Percentiles rank a stretch among this genome's conserved stretches.
phyloP scores from a whole-genome alignment of 371 early-diverging fungal genomes.

The Gilbertella persicaria region DNA sequence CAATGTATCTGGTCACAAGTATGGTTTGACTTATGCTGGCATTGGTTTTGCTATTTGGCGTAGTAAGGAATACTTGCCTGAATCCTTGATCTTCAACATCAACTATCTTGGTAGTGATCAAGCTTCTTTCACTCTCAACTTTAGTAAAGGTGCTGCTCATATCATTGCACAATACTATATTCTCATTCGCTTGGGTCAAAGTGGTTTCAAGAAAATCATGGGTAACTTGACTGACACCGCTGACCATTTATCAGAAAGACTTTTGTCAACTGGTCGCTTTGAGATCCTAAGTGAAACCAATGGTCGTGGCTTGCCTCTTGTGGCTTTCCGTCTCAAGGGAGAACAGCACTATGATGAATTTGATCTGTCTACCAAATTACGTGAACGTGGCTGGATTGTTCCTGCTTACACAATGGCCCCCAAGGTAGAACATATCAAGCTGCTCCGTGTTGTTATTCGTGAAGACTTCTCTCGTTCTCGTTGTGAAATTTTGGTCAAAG shows the following conservation, averaged over 20 bases:
- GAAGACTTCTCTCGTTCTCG: constrained; percentile 54
- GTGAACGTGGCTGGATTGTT: constrained; percentile 64
- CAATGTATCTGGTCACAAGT: constrained; percentile 79
- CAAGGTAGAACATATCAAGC: constrained; percentile 45
- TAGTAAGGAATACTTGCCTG: constrained; percentile 57
- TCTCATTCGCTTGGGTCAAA: constrained; percentile 62
- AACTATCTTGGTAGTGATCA: constrained; percentile 64
- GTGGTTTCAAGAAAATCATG: constrained; percentile 65
- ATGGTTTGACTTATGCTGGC: constrained; percentile 71
- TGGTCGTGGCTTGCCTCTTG: constrained; percentile 62
- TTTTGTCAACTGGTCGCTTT: constrained; percentile 61
- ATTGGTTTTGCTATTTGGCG: constrained; percentile 74
- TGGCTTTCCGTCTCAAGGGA: constrained; percentile 59
- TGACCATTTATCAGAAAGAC: constrained; percentile 50
- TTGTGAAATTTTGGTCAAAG: constrained; percentile 42
- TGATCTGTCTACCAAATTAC: constrained; percentile 49
- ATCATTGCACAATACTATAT: constrained; percentile 74
- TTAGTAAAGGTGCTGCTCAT: constrained; percentile 62
- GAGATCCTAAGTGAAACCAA: constrained; percentile 51
- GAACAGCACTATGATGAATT: constrained; percentile 44
- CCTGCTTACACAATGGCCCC: constrained; percentile 60
- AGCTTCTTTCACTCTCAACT: constrained; percentile 73
- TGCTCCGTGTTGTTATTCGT: constrained; percentile 59
- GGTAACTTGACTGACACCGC: constrained; percentile 48
- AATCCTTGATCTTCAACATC: constrained; percentile 69